Percentiles rank a stretch among this genome's conserved stretches.
Conservation (phyloP, 352 stramenopile species). For the Phytopythium sindhum region DNA sequence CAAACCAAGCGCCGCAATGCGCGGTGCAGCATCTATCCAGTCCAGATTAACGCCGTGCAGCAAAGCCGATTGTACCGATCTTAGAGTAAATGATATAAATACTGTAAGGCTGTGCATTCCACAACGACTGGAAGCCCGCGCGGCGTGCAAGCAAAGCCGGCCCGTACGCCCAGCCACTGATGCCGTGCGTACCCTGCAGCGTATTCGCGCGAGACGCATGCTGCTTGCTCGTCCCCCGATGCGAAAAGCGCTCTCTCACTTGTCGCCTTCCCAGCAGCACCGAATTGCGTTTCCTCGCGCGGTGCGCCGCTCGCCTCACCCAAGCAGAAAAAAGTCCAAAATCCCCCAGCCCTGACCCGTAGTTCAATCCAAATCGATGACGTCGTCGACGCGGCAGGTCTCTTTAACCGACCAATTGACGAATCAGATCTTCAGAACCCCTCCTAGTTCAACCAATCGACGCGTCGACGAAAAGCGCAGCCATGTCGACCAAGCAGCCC, state of each 20-base stretch:
- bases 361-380: conserved; percentile 17
- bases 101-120: too few species aligned
- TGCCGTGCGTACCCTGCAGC: background rate
- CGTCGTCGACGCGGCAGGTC: conserved; percentile 8
- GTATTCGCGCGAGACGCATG: conserved; percentile 16
- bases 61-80: too few species aligned
- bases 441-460: background rate
- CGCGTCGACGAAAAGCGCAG: conserved; percentile 3
- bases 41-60: background rate
- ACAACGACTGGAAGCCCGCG: too few species aligned
- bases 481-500: conserved; percentile 6
- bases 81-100: too few species aligned
- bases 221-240: background rate
- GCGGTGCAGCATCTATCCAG: background rate
- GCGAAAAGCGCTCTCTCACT: background rate
- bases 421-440: background rate
- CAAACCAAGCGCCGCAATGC: background rate
- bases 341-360: conserved; percentile 7
- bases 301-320: background rate
- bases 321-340: conserved; percentile 20
- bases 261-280: background rate
- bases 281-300: conserved; percentile 12
- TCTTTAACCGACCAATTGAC: conserved; percentile 2
- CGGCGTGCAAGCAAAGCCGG: background rate
- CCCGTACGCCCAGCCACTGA: background rate